These are phyloP conservation scores for Rutstroemia sydowiana DNA, from an alignment of 2,329 filamentous ascomycete species.

Conservation along the genomic window DNA sequence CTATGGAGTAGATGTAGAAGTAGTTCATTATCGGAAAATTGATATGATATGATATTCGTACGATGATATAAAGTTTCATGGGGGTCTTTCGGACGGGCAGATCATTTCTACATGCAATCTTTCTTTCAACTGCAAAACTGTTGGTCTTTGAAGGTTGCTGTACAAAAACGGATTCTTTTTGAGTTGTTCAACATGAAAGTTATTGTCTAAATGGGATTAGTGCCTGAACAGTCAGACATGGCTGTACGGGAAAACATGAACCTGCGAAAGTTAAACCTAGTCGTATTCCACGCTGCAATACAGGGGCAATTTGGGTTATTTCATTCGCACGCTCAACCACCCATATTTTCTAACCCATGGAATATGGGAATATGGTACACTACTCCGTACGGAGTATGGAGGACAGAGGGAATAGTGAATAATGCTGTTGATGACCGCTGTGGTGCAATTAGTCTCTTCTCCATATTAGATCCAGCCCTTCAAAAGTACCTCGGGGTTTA, in stretches of 20 bases:
- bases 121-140: neutral
- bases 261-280: neutral
- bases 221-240: neutral
- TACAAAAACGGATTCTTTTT: no score
- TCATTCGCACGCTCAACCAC: no score
- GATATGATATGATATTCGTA: neutral
- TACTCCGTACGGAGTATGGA: neutral
- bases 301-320: no score
- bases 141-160: no score
- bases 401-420: no score
- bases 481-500: no score
- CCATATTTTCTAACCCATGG: neutral
- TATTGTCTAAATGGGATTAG: neutral
- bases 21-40: neutral
- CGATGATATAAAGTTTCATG: neutral
- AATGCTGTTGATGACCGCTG: no score
- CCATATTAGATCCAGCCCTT: no score
- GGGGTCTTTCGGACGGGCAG: neutral
- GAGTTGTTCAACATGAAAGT: neutral
- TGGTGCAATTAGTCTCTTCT: no score
- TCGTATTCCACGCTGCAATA: constrained; percentile 1
- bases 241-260: neutral
- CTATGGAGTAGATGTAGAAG: neutral
- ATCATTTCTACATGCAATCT: neutral
- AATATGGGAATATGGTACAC: neutral